A percentile compares a stretch with the other conserved stretches of the same genome.
Conservation (phyloP, 148 eudicot species). For the Cornus suecica region DNA sequence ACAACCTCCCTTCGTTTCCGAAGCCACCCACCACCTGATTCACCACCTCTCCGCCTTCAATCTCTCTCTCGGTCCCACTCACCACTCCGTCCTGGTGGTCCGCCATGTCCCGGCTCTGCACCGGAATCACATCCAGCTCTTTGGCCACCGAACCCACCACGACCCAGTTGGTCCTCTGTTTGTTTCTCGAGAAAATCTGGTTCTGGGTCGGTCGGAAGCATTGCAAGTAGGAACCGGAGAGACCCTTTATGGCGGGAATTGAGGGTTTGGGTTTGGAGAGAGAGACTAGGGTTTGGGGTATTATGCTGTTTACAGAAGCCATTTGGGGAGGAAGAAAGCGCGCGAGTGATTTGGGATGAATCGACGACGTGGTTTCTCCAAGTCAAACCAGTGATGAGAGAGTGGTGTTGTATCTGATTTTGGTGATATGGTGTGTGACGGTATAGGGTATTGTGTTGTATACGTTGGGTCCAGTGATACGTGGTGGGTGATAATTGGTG, state of each 20-base stretch:
- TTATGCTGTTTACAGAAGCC: conserved; percentile 27
- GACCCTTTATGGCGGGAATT: conserved; percentile 12
- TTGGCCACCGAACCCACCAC: conserved; percentile 31
- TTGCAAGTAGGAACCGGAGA: conserved; percentile 4
- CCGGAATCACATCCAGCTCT: conserved; percentile 43
- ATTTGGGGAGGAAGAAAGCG: conserved; percentile 18
- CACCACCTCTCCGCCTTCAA: conserved; percentile 21
- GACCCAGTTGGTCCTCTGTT: conserved; percentile 11
- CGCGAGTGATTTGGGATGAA: conserved; percentile 17
- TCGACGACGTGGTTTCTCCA: conserved; percentile 29
- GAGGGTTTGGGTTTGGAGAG: conserved; percentile 28
- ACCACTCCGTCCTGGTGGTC: conserved; percentile 43
- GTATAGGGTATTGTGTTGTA: not conserved
- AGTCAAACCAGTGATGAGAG: not conserved
- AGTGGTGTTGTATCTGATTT: not conserved
- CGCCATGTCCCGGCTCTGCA: conserved; percentile 35
- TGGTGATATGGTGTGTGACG: conserved; percentile 8
- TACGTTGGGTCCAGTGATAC: not conserved
- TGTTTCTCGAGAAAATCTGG: conserved; percentile 19
- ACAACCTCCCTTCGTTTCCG: conserved; percentile 48
- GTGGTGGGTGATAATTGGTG: not conserved
- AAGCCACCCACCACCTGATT: conserved; percentile 63
- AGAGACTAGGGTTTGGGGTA: conserved; percentile 21
- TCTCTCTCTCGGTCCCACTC: conserved; percentile 29
- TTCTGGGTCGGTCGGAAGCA: conserved; percentile 5